Base-by-base conservation (phyloP, 2,329 filamentous ascomycete species). In the Phialophora chinensis region DNA sequence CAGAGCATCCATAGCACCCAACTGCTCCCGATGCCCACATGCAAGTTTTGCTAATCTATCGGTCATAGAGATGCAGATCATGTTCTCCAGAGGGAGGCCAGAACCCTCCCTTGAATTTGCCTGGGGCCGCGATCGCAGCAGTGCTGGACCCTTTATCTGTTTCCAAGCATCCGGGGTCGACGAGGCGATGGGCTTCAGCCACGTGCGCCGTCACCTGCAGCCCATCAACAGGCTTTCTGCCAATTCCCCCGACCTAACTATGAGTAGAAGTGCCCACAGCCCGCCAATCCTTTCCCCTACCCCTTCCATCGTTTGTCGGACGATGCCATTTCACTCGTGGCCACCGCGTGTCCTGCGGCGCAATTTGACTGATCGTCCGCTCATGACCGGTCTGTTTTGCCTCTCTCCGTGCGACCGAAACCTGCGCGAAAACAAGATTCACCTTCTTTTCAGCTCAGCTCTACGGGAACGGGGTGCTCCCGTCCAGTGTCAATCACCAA, bases 111-210 rank as follows among this genome's bases (percentile, higher is more conserved):
- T 27, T n/a, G 23, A 10, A 12, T 17, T 17, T n/a, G 38, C 14
- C 17, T 5, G 8, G 38, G 7, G 17, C n/a, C 38, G 38, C 38
- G 14, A 44, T 44, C 38, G 38, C 38, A 44, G 38, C 33, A 44
- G 17, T n/a, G 17, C 49, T 25, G 49, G 27, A 25, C 49, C 49
- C 27, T 53, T 23, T 53, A 23, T 53, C 49, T 23, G 49, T 25
- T n/a, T n/a, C 17, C 27, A 25, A 50, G 57, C 31, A 60, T 60
- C 57, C 44, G 57, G 44, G 38, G 57, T 60, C 38, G 57, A 50
- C 31, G 44, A 50, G 25, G n/a, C 38, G 31, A 38, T 44, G 49
- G 49, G 49, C 49, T 25, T 12, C 23, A 29, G 38, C 57, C 57
- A 60, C 57, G 57, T 60, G 57, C 57, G 23, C 49, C 49, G 20